Conservation (phyloP, 2,329 filamentous ascomycete genomes). For the Cadophora gregata region DNA sequence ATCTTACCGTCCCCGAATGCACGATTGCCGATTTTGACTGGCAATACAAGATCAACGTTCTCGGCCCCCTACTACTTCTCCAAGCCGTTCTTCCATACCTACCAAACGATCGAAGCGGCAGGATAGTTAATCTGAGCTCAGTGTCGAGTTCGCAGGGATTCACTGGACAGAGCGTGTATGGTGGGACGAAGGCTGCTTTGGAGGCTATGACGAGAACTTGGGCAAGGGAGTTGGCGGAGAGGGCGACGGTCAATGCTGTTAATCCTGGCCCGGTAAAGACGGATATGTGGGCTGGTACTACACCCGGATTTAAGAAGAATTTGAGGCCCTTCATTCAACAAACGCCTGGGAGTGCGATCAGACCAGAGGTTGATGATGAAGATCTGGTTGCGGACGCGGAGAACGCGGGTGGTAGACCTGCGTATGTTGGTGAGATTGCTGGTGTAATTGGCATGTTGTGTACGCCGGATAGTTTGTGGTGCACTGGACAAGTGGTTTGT, state of each 20-base stretch:
- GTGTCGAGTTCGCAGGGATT: conserved; percentile 65
- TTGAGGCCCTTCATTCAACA: conserved; percentile 66
- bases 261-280: conserved; percentile 70
- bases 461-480: conserved; percentile 74
- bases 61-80: conserved; percentile 78
- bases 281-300: conserved; percentile 68
- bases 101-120: conserved; percentile 68
- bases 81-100: conserved; percentile 76
- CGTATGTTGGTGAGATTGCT: conserved; percentile 73
- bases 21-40: conserved; percentile 69
- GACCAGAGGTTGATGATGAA: conserved; percentile 65
- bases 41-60: conserved; percentile 81
- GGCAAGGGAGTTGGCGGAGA: conserved; percentile 65
- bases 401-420: conserved; percentile 62
- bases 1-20: conserved; percentile 69
- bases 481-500: conserved; percentile 79
- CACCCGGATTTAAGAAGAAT: conserved; percentile 60
- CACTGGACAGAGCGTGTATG: conserved; percentile 64
- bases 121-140: conserved; percentile 66
- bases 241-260: conserved; percentile 68
- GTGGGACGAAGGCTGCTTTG: conserved; percentile 69
- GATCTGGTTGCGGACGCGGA: conserved; percentile 65
- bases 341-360: conserved; percentile 67
- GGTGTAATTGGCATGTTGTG: conserved; percentile 80
- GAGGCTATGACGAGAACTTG: conserved; percentile 74